Evolutionary conservation across 306 rosid species (phyloP).

Genomic region (Herpetospermum pedunculosum): DNA sequence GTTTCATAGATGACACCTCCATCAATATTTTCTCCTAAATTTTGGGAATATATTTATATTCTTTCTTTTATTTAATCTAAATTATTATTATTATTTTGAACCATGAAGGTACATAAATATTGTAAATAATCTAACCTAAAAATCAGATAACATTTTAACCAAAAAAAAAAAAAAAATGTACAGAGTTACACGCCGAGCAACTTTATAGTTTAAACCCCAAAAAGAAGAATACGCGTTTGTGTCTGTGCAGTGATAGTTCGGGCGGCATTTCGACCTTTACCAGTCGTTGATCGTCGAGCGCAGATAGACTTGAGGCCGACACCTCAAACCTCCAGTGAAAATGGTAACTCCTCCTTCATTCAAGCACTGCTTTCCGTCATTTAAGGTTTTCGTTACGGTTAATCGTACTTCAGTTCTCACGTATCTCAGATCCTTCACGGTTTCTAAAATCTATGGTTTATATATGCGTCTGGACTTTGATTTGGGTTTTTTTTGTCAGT

Average conservation of each 20-base stretch:
- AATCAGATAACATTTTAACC: no score
- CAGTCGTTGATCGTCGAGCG: background rate
- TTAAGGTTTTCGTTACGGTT: background rate
- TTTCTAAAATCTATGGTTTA: background rate
- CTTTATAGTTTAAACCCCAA: no score
- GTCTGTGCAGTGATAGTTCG: background rate
- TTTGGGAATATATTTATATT: no score
- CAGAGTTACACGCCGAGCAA: no score
- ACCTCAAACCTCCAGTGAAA: background rate
- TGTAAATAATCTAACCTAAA: no score
- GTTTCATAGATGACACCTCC: no score
- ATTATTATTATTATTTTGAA: no score
- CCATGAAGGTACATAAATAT: no score
- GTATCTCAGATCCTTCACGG: background rate
- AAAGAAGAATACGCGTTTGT: no score
- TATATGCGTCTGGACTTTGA: background rate
- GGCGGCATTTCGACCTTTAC: background rate
- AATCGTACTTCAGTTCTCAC: background rate
- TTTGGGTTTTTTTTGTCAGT: constrained; percentile 28
- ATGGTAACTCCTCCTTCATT: background rate
- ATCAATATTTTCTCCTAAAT: no score
- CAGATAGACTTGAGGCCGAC: background rate
- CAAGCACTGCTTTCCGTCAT: background rate
- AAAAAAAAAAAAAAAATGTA: no score
- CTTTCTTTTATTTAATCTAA: no score